Base-by-base conservation (phyloP, 257 asterid genomes). In the Solanum ahanhuiri region DNA sequence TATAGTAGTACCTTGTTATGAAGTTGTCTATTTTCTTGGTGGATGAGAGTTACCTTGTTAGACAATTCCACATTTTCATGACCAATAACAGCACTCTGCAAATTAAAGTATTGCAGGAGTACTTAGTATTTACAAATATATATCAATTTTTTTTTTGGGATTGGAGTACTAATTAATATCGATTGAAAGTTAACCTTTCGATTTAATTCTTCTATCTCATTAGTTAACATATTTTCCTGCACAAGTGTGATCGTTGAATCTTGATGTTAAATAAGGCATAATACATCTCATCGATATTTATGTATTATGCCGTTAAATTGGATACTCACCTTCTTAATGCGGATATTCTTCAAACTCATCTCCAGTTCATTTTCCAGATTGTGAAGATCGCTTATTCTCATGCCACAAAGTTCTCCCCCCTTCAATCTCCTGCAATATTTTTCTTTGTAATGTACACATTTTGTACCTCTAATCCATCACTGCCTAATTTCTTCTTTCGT, bases 401-500 rank as follows among this genome's bases (percentile, higher is more conserved):
- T 73, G 82, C 96, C 96, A 73, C 86, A 86, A 75, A 94, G 91
- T 76, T 92, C 91, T 88, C 92, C 93, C 86, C 98, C 96, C 90
- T 93, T 64, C 76, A 94, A 93, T 89, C 90, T 91, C 92, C 98
- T 94, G 93, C 87, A 87, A 83, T 9, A 72, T 4, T 87, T 82
- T 25, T 51, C 23, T 67, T 23, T 73, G n/a, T 37, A 12, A 75
- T 73, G 1, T 73, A 37, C 12, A 37, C 82, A 73, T 73, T 43
- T 72, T 2, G 66, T 34, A 72, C n/a, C 30, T 66, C 35, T 66
- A 66, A 25, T 66, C 72, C 35, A 2, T 66, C 73, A 66, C 4
- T 28, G 20, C 22, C 18, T 66, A 66, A 66, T 66, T 66, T 66
- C 73, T 66, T 28, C 20, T 66, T 66, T 14, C 20, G 2, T 25